Conservation (phyloP, 78 protist species). For the Dictyostelium discoideum region DNA sequence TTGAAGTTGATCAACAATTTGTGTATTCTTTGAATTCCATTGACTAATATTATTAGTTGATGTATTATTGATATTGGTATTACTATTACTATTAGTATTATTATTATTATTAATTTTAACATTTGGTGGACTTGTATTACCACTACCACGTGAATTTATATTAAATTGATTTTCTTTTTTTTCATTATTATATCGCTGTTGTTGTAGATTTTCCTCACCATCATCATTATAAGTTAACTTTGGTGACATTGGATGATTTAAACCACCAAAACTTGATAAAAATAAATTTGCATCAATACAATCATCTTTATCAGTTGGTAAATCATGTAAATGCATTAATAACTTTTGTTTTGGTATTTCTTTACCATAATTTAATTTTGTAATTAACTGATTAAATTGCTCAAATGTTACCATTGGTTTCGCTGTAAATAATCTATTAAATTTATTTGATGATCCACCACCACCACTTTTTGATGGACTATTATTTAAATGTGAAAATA, state of each 20-base stretch:
- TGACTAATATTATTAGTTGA: background rate
- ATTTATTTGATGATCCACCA: slow-evolving; percentile 1
- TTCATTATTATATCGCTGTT: too few species aligned
- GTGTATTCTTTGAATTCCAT: slow-evolving; percentile 35
- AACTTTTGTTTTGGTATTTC: slow-evolving; percentile 60
- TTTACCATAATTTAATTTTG: slow-evolving; percentile 51
- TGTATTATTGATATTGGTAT: background rate
- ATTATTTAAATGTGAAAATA: slow-evolving; percentile 5
- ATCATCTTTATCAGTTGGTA: slow-evolving; percentile 49
- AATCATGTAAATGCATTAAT: slow-evolving; percentile 42
- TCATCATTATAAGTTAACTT: slow-evolving; percentile 37
- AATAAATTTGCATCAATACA: slow-evolving; percentile 48
- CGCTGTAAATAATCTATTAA: slow-evolving; percentile 35
- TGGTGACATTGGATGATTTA: slow-evolving; percentile 76
- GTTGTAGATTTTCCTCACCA: background rate
- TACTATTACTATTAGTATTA: background rate
- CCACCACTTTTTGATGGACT: slow-evolving; percentile 39
- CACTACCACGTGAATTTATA: background rate
- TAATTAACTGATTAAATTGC: slow-evolving; percentile 28
- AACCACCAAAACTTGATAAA: slow-evolving; percentile 37
- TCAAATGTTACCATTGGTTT: slow-evolving; percentile 60
- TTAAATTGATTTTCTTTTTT: background rate
- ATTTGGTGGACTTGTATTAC: slow-evolving; percentile 6
- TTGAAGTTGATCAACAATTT: slow-evolving; percentile 37
- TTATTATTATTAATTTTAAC: background rate